Base-by-base conservation (phyloP, 169 alveolate species). In the Plasmodium berghei region DNA sequence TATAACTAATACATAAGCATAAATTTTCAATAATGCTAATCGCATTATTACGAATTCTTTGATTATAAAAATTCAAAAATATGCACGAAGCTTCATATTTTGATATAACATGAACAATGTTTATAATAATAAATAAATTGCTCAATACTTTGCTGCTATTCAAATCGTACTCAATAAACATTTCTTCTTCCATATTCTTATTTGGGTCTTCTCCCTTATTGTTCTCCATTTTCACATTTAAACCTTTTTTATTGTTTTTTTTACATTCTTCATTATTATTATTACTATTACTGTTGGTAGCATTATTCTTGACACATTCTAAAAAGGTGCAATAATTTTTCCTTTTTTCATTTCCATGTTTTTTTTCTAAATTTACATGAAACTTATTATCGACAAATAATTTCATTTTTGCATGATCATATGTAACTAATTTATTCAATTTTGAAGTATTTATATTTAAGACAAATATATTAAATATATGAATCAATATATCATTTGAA, bases 41-140 rank as follows among this genome's bases (percentile, higher is more conserved):
- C 66, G 22, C 42, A 58, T 77, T 77, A 22, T 64, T 77, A 24
- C 55, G 28, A 48, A 77, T 69, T 49, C 89, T 24, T 20, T 77
- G 72, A 10, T 77, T 75, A 46, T 77, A 77, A 77, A 77, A 77
- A 52, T 77, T 77, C 48, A 63, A 10, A 77, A 63, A 77, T n/a
- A 77, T 52, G 18, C 34, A 62, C 6, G 77, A 77, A 12, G 89
- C 70, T 8, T 77, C 77, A 64, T 77, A 28, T 48, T 64, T 64
- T 55, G 66, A n/a, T 28, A 77, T 20, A 1, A 9, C 34, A 34
- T 77, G 72, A 12, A 77, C 16, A n/a, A 77, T 58, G 24, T 77
- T 77, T 77, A 77, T 52, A 28, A 77, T 48, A 58, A n/a, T 63
- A 40, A 9, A 63, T 49, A 77, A 34, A 26, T 77, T 77, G 6